Conservation (phyloP, 164 flowering plant species). For the Euptelea pleiosperma region DNA sequence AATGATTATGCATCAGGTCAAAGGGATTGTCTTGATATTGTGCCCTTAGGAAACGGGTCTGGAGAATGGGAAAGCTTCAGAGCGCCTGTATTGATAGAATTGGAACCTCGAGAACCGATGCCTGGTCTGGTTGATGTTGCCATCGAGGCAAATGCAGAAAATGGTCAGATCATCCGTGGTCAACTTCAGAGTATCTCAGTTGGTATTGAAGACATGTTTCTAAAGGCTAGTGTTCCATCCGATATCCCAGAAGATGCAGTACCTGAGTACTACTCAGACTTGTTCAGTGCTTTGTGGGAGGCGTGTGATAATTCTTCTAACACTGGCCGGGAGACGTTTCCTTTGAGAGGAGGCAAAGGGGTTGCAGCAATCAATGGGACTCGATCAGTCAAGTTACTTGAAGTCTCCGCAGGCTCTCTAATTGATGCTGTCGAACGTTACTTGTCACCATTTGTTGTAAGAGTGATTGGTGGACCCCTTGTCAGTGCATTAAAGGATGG, state of each 20-base stretch:
- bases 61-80: constrained; percentile 36
- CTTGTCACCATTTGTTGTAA: constrained; percentile 75
- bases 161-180: constrained; percentile 70
- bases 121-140: constrained; percentile 78
- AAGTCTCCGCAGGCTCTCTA: constrained; percentile 53
- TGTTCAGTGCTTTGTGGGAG: constrained; percentile 86
- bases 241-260: constrained; percentile 41
- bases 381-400: constrained; percentile 79
- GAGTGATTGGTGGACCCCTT: constrained; percentile 71
- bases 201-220: constrained; percentile 97
- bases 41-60: constrained; percentile 40
- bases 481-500: constrained; percentile 46
- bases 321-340: constrained; percentile 75
- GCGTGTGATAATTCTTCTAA: constrained; percentile 67
- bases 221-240: constrained; percentile 55
- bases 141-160: constrained; percentile 75
- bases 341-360: constrained; percentile 75
- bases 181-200: constrained; percentile 61
- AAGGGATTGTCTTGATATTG: constrained; percentile 46
- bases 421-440: constrained; percentile 53
- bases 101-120: constrained; percentile 87
- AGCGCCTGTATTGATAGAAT: constrained; percentile 53
- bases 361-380: constrained; percentile 83
- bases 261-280: constrained; percentile 49
- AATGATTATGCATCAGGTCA: constrained; percentile 17